These are phyloP conservation scores for Spergularia bocconei DNA, from an alignment of 148 eudicot genomes.

Conservation along the genomic window DNA sequence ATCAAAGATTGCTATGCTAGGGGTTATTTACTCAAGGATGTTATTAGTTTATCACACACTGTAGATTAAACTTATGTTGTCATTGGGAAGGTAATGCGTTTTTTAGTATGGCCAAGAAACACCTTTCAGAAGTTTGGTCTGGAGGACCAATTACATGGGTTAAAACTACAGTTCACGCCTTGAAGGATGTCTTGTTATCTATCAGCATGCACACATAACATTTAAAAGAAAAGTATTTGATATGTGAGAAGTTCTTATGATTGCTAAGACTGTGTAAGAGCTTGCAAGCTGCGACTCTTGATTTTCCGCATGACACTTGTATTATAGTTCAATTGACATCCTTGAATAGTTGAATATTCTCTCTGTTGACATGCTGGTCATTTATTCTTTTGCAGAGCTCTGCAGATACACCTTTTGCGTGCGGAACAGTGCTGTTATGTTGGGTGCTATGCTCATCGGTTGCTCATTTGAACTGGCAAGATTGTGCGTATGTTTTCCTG, in stretches of 20 bases:
- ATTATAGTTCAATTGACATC: neutral
- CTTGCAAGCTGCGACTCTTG: neutral
- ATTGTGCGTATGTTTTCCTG: slow-evolving; percentile 45
- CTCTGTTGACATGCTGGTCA: slow-evolving; percentile 9
- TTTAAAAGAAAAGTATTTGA: neutral
- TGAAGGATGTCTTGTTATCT: slow-evolving; percentile 1
- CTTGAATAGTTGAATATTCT: slow-evolving; percentile 3
- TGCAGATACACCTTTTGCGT: slow-evolving; percentile 60
- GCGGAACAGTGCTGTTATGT: slow-evolving; percentile 43
- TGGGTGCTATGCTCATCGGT: slow-evolving; percentile 37
- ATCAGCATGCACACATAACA: neutral
- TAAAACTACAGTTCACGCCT: neutral
- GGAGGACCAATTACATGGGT: neutral
- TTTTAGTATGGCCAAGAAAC: neutral
- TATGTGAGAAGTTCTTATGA: neutral
- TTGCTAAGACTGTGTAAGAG: neutral
- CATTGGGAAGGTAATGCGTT: neutral
- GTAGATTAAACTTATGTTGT: neutral
- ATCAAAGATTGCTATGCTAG: neutral
- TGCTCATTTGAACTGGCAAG: slow-evolving; percentile 31
- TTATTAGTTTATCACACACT: neutral
- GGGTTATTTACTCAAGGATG: neutral
- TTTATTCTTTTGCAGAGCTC: slow-evolving; percentile 56
- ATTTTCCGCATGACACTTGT: neutral
- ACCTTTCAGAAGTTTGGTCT: neutral